Base-by-base conservation (phyloP, 768 basidiomycete genomes). In the Imleria badia region DNA sequence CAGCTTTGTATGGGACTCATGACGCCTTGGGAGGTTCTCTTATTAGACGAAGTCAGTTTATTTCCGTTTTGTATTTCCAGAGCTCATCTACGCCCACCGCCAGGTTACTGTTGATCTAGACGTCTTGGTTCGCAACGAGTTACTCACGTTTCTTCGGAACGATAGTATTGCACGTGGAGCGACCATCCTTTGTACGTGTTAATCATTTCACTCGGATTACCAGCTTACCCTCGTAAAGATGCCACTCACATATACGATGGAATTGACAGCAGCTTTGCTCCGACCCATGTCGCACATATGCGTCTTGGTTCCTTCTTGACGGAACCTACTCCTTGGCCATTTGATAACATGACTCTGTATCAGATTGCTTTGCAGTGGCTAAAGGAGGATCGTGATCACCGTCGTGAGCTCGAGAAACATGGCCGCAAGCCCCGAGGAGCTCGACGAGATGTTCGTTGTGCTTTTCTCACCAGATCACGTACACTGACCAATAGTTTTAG, bases 191-290 rank as follows among this genome's bases (percentile, higher is more conserved):
- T 98, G 92, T 83, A 65, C 63, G 85, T 74, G 12, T 23, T 42
- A 17, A 38, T 36, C 8, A 14, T 39, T 22, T 44, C 36, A 36
- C n/a, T 39, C 36, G 23, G 47, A 33, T 22, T 36, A 26, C 23
- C 52, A 11, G 51, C 58, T 64, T 44, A 62, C 29, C 19, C 26
- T 4, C 20, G 22, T 35, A 19, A 62, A 94, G 92, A 97, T 73
- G 94, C 95, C 12, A 98, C 95, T 1, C 97, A 99, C 70, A 97
- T 99, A 63, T 97, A 94, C 60, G 96, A 98, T 68, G 96, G 95
- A 12, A 73, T 98, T 30, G 81, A 83, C 3, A 36, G 30, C 7
- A 29, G 54, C 64, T 72, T 80, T n/a, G 98, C 96, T 75, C 96
- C 97, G 5, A 98, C 95, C 1, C 92, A 96, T 65, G 77, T 98